Percentiles rank a stretch among this genome's conserved stretches.
Conservation (phyloP, 495 filamentous ascomycete species). For the Penicillium lividum region DNA sequence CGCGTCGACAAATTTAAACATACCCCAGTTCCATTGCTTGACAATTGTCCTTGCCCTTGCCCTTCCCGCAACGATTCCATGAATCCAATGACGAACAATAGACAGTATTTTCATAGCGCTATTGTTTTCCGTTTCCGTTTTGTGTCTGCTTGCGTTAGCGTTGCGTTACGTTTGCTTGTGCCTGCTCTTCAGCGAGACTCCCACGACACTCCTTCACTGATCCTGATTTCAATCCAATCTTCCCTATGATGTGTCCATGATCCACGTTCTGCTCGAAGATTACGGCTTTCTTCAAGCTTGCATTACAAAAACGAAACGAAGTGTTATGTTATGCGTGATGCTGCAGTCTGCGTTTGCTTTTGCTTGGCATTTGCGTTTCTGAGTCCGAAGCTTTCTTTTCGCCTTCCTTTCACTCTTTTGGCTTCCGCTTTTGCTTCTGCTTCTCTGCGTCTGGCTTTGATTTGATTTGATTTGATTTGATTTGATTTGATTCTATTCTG, state of each 20-base stretch:
- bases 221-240: slow-evolving; percentile 1
- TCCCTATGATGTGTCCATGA: slow-evolving; percentile 21
- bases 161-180: not conserved
- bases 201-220: not conserved
- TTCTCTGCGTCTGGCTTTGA: slow-evolving; percentile 2
- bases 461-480: slow-evolving; percentile 2
- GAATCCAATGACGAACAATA: slow-evolving; percentile 30
- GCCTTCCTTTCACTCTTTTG: not conserved
- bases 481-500: slow-evolving; percentile 3
- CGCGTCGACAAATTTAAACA: not conserved
- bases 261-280: slow-evolving; percentile 28
- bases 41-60: not conserved
- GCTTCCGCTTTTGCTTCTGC: no score
- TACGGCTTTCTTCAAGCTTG: slow-evolving; percentile 7
- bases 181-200: slow-evolving; percentile 10
- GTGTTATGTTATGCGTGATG: not conserved
- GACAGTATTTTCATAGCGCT: slow-evolving; percentile 27
- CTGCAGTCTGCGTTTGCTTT: not conserved
- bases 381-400: not conserved
- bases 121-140: slow-evolving; percentile 17
- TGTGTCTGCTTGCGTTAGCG: slow-evolving; percentile 10
- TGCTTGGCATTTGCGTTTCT: not conserved
- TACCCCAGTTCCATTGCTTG: not conserved
- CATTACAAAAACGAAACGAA: slow-evolving; percentile 7
- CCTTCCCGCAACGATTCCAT: slow-evolving; percentile 22